phyloP scores from a whole-genome alignment of 176 grass and related monocot species.

The Triticum dicoccoides region DNA sequence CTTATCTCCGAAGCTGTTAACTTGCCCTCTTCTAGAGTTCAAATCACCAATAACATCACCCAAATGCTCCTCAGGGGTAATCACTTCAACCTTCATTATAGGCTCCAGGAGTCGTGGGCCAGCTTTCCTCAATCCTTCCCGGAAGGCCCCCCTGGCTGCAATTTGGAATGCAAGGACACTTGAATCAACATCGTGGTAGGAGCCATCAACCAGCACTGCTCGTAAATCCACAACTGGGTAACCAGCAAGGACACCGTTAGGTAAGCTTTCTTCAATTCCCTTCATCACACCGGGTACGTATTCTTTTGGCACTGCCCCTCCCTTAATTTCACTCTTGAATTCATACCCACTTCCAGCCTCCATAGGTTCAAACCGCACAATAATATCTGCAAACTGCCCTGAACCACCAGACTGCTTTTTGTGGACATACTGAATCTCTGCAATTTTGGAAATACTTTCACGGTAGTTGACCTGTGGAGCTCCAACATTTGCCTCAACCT shows the following conservation, averaged over 20 bases:
- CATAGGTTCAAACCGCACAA: slow-evolving; percentile 83
- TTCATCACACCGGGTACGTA: slow-evolving; percentile 96
- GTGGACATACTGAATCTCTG: slow-evolving; percentile 83
- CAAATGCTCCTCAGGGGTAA: slow-evolving; percentile 97
- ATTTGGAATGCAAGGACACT: slow-evolving; percentile 95
- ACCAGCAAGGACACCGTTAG: slow-evolving; percentile 90
- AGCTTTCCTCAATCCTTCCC: slow-evolving; percentile 87
- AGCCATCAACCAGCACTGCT: slow-evolving; percentile 83
- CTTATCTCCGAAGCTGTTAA: slow-evolving; percentile 90
- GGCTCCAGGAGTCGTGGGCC: slow-evolving; percentile 82
- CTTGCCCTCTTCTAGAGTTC: slow-evolving; percentile 95
- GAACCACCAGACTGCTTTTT: slow-evolving; percentile 97
- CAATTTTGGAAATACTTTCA: slow-evolving; percentile 90
- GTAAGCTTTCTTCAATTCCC: slow-evolving; percentile 88
- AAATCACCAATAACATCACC: slow-evolving; percentile 99
- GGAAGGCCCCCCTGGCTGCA: slow-evolving; percentile 91
- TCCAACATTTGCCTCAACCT: slow-evolving; percentile 97
- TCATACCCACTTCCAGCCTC: slow-evolving; percentile 92
- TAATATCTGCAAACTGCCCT: slow-evolving; percentile 94
- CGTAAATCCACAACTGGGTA: slow-evolving; percentile 88
- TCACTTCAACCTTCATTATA: slow-evolving; percentile 93
- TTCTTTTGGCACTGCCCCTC: slow-evolving; percentile 92
- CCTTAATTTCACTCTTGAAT: slow-evolving; percentile 97
- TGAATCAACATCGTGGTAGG: slow-evolving; percentile 98
- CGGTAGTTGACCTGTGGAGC: slow-evolving; percentile 99